Percentiles rank a stretch among this genome's conserved stretches.
Evolutionary conservation across 2,329 filamentous ascomycete species (phyloP).

Genomic region (Mycosphaerella sp.): DNA sequence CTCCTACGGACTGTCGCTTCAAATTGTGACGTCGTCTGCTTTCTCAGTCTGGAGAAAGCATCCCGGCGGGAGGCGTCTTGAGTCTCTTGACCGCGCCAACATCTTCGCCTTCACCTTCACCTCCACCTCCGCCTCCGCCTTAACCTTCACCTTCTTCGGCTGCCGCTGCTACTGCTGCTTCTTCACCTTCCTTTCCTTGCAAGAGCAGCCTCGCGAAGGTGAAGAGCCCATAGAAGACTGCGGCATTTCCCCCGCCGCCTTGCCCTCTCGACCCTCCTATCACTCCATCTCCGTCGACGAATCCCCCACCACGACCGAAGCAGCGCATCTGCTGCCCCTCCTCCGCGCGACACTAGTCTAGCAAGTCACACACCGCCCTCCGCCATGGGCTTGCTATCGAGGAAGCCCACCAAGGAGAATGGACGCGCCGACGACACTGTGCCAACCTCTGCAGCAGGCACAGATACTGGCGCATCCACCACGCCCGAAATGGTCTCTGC

Average conservation of each 20-base stretch:
- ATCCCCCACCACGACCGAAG: neutral
- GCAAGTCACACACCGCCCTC: neutral
- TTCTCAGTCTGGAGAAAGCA: neutral
- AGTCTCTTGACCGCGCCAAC: neutral
- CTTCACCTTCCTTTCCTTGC: neutral
- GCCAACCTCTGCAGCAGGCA: neutral
- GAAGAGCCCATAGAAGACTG: neutral
- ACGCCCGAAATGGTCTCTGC: slow-evolving; percentile 9
- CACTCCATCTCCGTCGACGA: neutral
- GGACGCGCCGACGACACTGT: slow-evolving; percentile 2
- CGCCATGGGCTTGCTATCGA: slow-evolving; percentile 8
- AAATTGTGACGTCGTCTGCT: neutral
- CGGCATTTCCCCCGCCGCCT: too few species aligned
- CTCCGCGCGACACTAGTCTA: neutral
- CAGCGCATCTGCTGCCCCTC: neutral
- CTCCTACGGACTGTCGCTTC: neutral
- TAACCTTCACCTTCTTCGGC: too few species aligned
- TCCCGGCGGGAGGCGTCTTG: neutral
- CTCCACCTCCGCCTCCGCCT: too few species aligned
- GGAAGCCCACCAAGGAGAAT: slow-evolving; percentile 6
- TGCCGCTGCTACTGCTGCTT: too few species aligned
- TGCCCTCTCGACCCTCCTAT: too few species aligned
- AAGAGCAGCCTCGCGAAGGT: too few species aligned
- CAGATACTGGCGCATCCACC: slow-evolving; percentile 6
- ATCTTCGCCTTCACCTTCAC: too few species aligned